Evolutionary conservation across 2,329 filamentous ascomycete species (phyloP), one percentile per base, ranked within the genome.

Genomic region (Fusarium sp.): DNA sequence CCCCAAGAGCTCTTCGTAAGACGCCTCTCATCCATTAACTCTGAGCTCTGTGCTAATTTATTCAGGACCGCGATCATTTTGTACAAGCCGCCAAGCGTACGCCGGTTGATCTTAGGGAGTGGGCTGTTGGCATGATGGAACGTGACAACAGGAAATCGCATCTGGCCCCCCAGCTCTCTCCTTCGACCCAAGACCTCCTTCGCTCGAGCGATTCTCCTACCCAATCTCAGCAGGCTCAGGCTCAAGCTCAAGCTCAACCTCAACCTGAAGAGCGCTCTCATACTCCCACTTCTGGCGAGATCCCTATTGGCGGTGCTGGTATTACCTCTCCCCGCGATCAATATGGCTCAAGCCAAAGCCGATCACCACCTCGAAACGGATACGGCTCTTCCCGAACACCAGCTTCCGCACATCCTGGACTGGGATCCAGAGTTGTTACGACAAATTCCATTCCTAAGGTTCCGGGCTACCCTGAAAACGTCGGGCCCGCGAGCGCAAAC

Each of bases 21-120:
- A 34, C 16, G 82, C 51, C 34, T 55, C n/a, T 32, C 25, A 8
- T 9, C 20, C 10, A 12, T 16, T 16, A 5, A 10, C 34, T 15
- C 11, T 22, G 20, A 30, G 16, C 9, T 27, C 15, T 53, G 46
- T 68, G 20, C 70, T 76, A 57, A 77, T 63, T n/a, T 43, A 10
- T 41, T 11, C 30, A 97, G 94, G 94, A 98, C 72, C 91, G 92
- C 67, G 96, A 99, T 78, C 90, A 94, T 6, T 99, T 99, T 81
- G 89, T 99, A 22, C 94, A 97, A 81, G 96, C 96, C 56, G 96
- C 96, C 51, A 98, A 98, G 84, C 90, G 95, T 73, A 99, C 96
- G 2, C 96, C 96, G 1, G 96, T 99, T 53, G 92, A 99, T 79
- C 86, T 99, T 34, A 90, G 92, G 80, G 93, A 94, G 69, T 99